Evolutionary conservation across 306 rosid genomes (phyloP).

Genomic region (Cucumis melo): DNA sequence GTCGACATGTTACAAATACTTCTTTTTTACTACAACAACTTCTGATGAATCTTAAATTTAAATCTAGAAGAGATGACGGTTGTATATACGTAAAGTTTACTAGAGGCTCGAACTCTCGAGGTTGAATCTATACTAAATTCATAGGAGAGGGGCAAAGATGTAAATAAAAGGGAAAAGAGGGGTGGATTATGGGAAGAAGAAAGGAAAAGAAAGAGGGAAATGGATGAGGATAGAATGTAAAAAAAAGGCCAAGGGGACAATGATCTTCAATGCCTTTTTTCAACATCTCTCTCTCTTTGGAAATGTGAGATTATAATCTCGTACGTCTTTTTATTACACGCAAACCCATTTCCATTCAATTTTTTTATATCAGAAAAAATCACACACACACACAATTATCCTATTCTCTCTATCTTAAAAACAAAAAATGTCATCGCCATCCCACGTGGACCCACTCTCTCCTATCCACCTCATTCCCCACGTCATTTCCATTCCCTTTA

Average conservation of each 20-base stretch:
- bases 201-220: neutral
- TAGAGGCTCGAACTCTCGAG: too few relatives aligned
- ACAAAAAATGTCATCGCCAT: neutral
- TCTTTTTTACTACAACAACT: too few relatives aligned
- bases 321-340: neutral
- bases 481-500: neutral
- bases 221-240: neutral
- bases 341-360: neutral
- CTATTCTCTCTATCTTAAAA: neutral
- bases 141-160: neutral
- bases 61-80: too few relatives aligned
- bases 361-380: too few relatives aligned
- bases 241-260: neutral
- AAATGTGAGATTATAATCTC: neutral
- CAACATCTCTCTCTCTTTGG: neutral
- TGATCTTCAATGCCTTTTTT: neutral
- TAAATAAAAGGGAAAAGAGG: neutral
- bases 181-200: neutral
- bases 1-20: too few relatives aligned
- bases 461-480: neutral
- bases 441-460: neutral
- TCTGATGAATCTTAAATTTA: too few relatives aligned
- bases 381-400: neutral
- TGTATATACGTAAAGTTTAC: too few relatives aligned
- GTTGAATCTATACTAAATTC: too few relatives aligned